A percentile compares a stretch with the other conserved stretches of the same genome.
Evolutionary conservation across 495 filamentous ascomycete genomes (phyloP).

Genomic region (Penicillium paxilli): DNA sequence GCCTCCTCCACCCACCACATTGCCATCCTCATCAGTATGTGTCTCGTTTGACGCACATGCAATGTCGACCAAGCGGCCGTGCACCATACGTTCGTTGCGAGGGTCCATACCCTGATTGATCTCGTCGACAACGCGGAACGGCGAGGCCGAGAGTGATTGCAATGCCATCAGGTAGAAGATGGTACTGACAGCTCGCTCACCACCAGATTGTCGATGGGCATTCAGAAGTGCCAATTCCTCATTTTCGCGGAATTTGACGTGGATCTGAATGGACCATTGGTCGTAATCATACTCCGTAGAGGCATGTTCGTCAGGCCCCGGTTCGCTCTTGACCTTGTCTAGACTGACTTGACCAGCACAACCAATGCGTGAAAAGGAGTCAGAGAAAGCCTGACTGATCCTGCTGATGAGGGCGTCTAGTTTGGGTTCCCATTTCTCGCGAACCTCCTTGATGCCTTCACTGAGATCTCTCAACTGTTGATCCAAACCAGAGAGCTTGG

Average conservation of each 20-base stretch:
- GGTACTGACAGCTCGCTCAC: slow-evolving; percentile 93
- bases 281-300: slow-evolving; percentile 79
- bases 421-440: slow-evolving; percentile 74
- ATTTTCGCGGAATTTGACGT: slow-evolving; percentile 88
- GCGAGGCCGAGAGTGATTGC: slow-evolving; percentile 87
- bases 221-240: slow-evolving; percentile 83
- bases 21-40: slow-evolving; percentile 18
- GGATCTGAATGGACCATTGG: slow-evolving; percentile 89
- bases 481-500: slow-evolving; percentile 45
- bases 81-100: slow-evolving; percentile 95
- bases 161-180: slow-evolving; percentile 99
- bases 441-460: slow-evolving; percentile 57
- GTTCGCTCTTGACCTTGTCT: slow-evolving; percentile 41
- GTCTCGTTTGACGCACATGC: slow-evolving; percentile 57
- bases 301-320: slow-evolving; percentile 33
- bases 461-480: slow-evolving; percentile 49
- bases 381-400: slow-evolving; percentile 86
- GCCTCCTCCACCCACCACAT: slow-evolving; percentile 29
- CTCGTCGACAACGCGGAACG: slow-evolving; percentile 99
- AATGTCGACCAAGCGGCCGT: slow-evolving; percentile 94
- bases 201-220: slow-evolving; percentile 91
- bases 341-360: slow-evolving; percentile 92
- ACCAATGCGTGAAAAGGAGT: slow-evolving; percentile 89
- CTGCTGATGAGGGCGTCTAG: slow-evolving; percentile 74
- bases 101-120: slow-evolving; percentile 99